Base-by-base conservation (phyloP, 495 filamentous ascomycete species). In the Sordaria brevicollis region DNA sequence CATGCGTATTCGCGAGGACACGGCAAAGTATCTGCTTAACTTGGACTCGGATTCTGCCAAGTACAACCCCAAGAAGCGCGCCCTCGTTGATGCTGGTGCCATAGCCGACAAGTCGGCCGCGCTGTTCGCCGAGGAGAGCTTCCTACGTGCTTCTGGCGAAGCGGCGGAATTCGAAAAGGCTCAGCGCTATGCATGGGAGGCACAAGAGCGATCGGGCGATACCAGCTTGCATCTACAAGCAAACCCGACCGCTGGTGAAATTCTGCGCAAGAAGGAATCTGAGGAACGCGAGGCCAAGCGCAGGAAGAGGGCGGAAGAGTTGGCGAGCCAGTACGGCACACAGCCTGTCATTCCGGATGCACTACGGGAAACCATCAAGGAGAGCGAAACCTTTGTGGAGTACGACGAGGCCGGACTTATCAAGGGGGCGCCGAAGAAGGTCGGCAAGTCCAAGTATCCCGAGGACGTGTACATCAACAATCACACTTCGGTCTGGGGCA, bases 21-120 rank as follows among this genome's bases (percentile, higher is more conserved):
- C 95, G 5, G 95, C 95, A n/a, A 98, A 98, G 77, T 99, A 99
- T 77, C 82, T 99, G 7, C 83, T 97, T 0, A 97, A 97, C 75
- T 86, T 99, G 5, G 95, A 98, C 74, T 86, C 96, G 3, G 95
- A 99, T 74, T 97, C 94, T 1, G 96, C 95, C 13, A 97, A 97
- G 76, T 99, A 99, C 79, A 96, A 99, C 75, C 95, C 95, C 0
- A 99, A 99, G 77, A 98, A 94, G 37, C 88, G 95, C 70, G 90
- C 92, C 5, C 96, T 99, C 89, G 90, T 97, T 5, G 94, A 97
- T 72, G 87, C 88, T 73, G 94, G 94, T 37, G 94, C 92, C 6
- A 91, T 92, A 39, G 83, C 83, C 4, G 93, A 98, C 81, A 88
- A 90, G 72, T 92, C 94, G 5, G 90, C 96, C 19, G 89, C 90